phyloP scores from a whole-genome alignment of 768 basidiomycete genomes.

The Trametes elegans region DNA sequence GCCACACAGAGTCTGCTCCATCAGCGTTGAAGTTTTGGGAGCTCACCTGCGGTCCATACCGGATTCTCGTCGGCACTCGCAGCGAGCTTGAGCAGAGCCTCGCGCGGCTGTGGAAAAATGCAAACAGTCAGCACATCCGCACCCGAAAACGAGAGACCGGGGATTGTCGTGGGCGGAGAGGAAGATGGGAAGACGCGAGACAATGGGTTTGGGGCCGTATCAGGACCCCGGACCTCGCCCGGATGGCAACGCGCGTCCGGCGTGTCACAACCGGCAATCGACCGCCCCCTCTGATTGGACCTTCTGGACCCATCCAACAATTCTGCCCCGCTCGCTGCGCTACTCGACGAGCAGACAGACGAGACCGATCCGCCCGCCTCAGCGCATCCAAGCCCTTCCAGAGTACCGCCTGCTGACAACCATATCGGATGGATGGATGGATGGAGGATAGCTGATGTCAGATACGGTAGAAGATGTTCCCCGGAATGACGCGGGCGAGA shows the following conservation, averaged over 20 bases:
- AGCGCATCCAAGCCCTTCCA: background rate
- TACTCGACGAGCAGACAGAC: slow-evolving; percentile 4
- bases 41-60: slow-evolving; percentile 80
- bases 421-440: slow-evolving; percentile 21
- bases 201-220: slow-evolving; percentile 15
- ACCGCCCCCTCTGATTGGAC: slow-evolving; percentile 15
- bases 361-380: background rate
- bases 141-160: background rate
- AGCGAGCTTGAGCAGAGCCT: slow-evolving; percentile 94
- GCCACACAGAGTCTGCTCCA: slow-evolving; percentile 36
- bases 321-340: background rate
- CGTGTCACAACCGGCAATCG: slow-evolving; percentile 22
- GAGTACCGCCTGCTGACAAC: background rate
- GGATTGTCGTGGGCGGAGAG: slow-evolving; percentile 13
- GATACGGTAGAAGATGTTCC: slow-evolving; percentile 11
- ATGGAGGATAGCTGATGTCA: slow-evolving; percentile 18
- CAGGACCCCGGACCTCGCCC: slow-evolving; percentile 17
- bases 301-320: background rate
- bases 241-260: slow-evolving; percentile 23
- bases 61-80: slow-evolving; percentile 72
- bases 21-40: slow-evolving; percentile 23
- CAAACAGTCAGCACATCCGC: slow-evolving; percentile 2
- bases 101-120: slow-evolving; percentile 70
- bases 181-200: slow-evolving; percentile 15
- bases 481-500: slow-evolving; percentile 4